phyloP scores from a whole-genome alignment of 2,329 filamentous ascomycete genomes.

The Pseudogymnoascus pannorum region DNA sequence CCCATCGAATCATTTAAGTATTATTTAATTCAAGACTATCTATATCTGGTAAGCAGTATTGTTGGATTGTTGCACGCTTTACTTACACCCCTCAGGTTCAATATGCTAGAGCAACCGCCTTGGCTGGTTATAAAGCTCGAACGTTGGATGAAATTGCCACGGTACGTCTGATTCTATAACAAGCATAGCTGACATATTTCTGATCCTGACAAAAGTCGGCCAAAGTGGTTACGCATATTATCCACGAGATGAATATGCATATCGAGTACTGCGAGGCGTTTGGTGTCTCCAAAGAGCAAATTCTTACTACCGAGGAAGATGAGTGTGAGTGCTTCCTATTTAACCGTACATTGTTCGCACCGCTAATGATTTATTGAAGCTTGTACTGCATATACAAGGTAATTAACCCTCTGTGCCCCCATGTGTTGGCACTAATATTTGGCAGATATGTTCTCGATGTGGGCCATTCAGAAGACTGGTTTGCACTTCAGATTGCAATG shows the following conservation, averaged over 20 bases:
- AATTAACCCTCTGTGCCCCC: background rate
- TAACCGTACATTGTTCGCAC: background rate
- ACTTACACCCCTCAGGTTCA: slow-evolving; percentile 51
- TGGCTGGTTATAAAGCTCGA: slow-evolving; percentile 79
- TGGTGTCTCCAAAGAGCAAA: slow-evolving; percentile 65
- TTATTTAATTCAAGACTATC: slow-evolving; percentile 87
- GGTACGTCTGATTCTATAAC: slow-evolving; percentile 37
- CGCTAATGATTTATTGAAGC: slow-evolving; percentile 33
- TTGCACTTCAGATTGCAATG: slow-evolving; percentile 76
- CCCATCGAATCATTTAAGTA: slow-evolving; percentile 73
- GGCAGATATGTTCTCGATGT: slow-evolving; percentile 76
- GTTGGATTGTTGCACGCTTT: background rate
- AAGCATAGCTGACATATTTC: background rate
- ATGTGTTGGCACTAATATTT: background rate
- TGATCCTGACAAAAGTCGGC: slow-evolving; percentile 41
- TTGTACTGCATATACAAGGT: slow-evolving; percentile 69
- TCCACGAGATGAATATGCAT: slow-evolving; percentile 74
- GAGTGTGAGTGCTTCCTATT: slow-evolving; percentile 45
- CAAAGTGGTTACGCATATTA: slow-evolving; percentile 67
- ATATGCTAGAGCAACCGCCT: slow-evolving; percentile 77
- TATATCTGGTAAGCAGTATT: slow-evolving; percentile 61
- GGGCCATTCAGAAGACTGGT: slow-evolving; percentile 79
- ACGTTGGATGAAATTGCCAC: slow-evolving; percentile 64
- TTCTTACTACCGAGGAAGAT: slow-evolving; percentile 66
- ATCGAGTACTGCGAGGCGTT: slow-evolving; percentile 76